Conservation (phyloP, 108 stramenopile genomes). For the Cyclotella sp. region DNA sequence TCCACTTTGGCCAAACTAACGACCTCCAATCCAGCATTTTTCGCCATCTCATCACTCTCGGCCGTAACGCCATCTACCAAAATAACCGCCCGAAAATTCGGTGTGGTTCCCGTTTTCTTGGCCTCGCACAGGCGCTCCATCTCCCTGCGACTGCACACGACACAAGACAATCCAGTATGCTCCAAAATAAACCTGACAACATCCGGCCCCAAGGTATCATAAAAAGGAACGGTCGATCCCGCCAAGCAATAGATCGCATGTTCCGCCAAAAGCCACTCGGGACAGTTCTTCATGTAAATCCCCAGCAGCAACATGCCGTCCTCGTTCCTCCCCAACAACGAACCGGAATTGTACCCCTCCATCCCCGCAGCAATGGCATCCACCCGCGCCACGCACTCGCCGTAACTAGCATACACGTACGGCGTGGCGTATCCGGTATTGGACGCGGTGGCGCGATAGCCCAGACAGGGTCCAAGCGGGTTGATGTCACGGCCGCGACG, state of each 20-base stretch:
- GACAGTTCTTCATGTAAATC: slow-evolving; percentile 93
- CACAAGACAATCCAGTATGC: slow-evolving; percentile 81
- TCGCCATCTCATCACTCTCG: slow-evolving; percentile 61
- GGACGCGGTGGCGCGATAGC: slow-evolving; percentile 70
- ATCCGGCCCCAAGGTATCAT: slow-evolving; percentile 95
- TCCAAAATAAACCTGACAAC: slow-evolving; percentile 86
- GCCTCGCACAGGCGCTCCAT: slow-evolving; percentile 72
- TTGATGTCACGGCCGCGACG: slow-evolving; percentile 75
- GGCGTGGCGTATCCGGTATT: slow-evolving; percentile 86
- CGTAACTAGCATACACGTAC: slow-evolving; percentile 80
- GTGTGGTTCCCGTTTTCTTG: slow-evolving; percentile 63
- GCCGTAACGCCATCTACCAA: slow-evolving; percentile 78
- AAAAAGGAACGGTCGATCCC: slow-evolving; percentile 91
- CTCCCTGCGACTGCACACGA: slow-evolving; percentile 82
- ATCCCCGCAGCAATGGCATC: slow-evolving; percentile 82
- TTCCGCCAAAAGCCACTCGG: slow-evolving; percentile 95
- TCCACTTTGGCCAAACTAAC: slow-evolving; percentile 85
- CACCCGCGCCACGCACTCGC: slow-evolving; percentile 77
- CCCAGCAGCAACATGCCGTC: slow-evolving; percentile 80
- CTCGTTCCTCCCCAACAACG: slow-evolving; percentile 65
- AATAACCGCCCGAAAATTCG: slow-evolving; percentile 60
- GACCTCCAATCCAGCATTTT: slow-evolving; percentile 61
- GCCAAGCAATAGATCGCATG: slow-evolving; percentile 83
- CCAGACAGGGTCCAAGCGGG: slow-evolving; percentile 84
- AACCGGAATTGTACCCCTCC: slow-evolving; percentile 48